phyloP scores from a whole-genome alignment of 1,139 yeast species.

The Taiozyma sp. region DNA sequence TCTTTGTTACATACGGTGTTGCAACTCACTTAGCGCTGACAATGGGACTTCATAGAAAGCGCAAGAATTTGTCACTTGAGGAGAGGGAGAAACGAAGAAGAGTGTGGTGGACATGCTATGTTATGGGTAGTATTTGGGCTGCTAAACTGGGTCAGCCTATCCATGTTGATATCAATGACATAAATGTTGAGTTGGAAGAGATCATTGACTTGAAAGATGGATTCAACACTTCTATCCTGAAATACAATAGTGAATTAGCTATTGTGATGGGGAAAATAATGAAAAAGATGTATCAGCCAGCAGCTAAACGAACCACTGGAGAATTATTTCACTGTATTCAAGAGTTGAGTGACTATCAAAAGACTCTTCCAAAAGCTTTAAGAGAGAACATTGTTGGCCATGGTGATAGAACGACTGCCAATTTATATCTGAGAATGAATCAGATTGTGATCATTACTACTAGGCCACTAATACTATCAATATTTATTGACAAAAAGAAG shows the following conservation, averaged over 20 bases:
- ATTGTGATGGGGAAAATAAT: conserved; percentile 14
- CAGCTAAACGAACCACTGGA: conserved; percentile 13
- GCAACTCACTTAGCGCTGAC: conserved; percentile 43
- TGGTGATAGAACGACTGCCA: conserved; percentile 33
- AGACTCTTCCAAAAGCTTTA: conserved; percentile 18
- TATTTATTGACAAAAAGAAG: conserved; percentile 33
- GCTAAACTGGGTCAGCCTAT: conserved; percentile 41
- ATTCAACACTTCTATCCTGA: conserved; percentile 24
- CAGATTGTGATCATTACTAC: conserved; percentile 40
- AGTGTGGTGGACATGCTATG: conserved; percentile 51
- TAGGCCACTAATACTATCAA: conserved; percentile 39
- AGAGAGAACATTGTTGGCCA: conserved; percentile 22
- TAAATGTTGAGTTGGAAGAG: conserved; percentile 42
- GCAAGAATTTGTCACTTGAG: conserved; percentile 17
- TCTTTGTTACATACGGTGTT: conserved; percentile 44
- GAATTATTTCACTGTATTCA: conserved; percentile 13
- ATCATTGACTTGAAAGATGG: conserved; percentile 33
- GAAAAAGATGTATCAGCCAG: conserved; percentile 19
- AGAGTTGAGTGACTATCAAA: conserved; percentile 15
- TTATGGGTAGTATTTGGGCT: conserved; percentile 46
- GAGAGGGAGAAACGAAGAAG: conserved; percentile 38
- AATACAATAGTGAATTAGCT: conserved; percentile 11
- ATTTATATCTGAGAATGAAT: conserved; percentile 25
- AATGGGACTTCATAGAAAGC: conserved; percentile 40
- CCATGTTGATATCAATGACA: conserved; percentile 43